Percentiles rank a stretch among this genome's conserved stretches.
Conservation (phyloP, 495 filamentous ascomycete species). For the Penicillium canescens region DNA sequence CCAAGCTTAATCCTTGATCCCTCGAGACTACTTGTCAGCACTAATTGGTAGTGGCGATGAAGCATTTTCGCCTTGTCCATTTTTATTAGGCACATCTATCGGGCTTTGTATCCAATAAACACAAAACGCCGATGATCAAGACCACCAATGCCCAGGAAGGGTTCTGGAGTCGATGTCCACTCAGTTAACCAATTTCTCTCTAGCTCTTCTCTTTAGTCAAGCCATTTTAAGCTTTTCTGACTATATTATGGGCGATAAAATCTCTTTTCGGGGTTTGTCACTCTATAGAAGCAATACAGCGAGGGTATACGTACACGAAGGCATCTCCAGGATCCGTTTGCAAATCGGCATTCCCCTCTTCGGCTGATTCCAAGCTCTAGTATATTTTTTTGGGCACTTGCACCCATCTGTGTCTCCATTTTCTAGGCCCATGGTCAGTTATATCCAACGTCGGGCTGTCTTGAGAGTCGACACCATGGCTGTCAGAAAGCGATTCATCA, state of each 20-base stretch:
- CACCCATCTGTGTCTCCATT: background rate
- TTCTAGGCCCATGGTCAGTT: background rate
- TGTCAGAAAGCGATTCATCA: conserved; percentile 12
- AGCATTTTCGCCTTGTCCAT: background rate
- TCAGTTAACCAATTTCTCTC: background rate
- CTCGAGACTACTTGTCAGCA: background rate
- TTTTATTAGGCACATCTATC: background rate
- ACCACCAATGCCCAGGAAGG: background rate
- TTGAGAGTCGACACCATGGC: conserved; percentile 1
- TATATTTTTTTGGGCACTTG: too few species aligned
- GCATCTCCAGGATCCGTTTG: too few species aligned
- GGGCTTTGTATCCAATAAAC: background rate
- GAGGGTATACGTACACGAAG: background rate
- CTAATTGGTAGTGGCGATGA: background rate
- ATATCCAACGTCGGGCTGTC: background rate
- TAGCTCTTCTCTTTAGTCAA: background rate
- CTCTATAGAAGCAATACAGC: background rate
- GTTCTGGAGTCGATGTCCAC: background rate
- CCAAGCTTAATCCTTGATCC: background rate
- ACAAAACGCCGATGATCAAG: background rate
- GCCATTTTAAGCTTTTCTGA: background rate
- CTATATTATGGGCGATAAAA: background rate
- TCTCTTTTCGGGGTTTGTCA: background rate
- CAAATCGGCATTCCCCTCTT: too few species aligned
- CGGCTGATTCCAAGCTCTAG: too few species aligned